These are phyloP conservation scores for Mikania micrantha DNA, from an alignment of 129 eudicot species.

Conservation along the genomic window DNA sequence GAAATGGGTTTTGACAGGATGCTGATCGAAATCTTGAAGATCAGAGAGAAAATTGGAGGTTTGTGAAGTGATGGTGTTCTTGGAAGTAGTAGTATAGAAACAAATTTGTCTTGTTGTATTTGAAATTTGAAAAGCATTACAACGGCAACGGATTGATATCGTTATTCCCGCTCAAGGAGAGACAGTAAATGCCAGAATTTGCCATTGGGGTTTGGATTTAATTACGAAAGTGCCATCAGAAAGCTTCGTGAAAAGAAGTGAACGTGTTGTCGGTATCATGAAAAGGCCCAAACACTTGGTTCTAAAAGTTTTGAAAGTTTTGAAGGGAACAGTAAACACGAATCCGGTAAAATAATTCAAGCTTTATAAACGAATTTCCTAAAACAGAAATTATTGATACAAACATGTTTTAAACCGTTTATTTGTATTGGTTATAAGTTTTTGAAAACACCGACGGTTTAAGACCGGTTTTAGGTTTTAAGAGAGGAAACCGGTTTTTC, in stretches of 20 bases:
- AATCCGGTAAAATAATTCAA: background rate
- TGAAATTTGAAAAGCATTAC: slow-evolving; percentile 25
- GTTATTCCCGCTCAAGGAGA: slow-evolving; percentile 33
- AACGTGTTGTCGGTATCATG: slow-evolving; percentile 26
- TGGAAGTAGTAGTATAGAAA: slow-evolving; percentile 10
- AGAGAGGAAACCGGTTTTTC: no score
- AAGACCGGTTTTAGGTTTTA: no score
- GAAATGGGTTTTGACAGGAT: background rate
- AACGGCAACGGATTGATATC: slow-evolving; percentile 22
- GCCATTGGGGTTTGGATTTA: slow-evolving; percentile 1
- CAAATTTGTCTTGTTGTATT: slow-evolving; percentile 25
- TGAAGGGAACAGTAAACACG: slow-evolving; percentile 16
- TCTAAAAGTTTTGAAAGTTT: slow-evolving; percentile 18
- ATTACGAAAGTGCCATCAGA: slow-evolving; percentile 15
- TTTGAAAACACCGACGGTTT: no score
- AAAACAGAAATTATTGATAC: no score
- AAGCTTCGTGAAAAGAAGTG: slow-evolving; percentile 21
- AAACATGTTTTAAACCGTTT: no score
- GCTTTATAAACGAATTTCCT: no score
- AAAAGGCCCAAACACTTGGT: slow-evolving; percentile 36
- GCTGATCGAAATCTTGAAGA: background rate
- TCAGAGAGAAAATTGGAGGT: background rate
- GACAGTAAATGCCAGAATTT: slow-evolving; percentile 18
- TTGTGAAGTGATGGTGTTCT: slow-evolving; percentile 9
- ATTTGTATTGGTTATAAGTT: no score